Percentiles rank a stretch among this genome's conserved stretches.
These are phyloP conservation scores for Akanthomyces lecanii DNA, from an alignment of 2,329 filamentous ascomycete species.

Conservation along the genomic window DNA sequence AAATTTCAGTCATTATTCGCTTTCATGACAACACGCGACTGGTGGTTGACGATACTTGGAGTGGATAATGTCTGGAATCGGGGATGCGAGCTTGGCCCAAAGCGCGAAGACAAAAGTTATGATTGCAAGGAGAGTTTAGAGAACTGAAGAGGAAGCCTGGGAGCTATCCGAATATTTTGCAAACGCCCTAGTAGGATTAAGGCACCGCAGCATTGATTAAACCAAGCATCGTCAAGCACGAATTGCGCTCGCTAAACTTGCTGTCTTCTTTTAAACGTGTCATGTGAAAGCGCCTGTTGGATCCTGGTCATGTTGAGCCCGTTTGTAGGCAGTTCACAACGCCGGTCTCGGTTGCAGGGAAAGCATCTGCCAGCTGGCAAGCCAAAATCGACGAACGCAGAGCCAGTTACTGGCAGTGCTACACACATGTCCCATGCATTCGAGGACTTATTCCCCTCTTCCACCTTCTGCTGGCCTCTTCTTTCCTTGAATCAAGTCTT, in stretches of 20 bases:
- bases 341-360: background rate
- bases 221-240: background rate
- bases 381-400: background rate
- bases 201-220: background rate
- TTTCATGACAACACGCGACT: background rate
- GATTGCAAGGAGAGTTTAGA: background rate
- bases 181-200: constrained; percentile 4
- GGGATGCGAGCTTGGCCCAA: background rate
- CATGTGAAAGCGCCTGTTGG: background rate
- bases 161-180: background rate
- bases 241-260: background rate
- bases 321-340: background rate
- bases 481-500: background rate
- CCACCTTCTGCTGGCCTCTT: background rate
- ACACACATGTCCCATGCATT: background rate
- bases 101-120: background rate
- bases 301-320: background rate
- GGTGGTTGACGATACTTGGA: background rate
- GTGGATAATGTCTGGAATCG: background rate
- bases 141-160: background rate
- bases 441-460: background rate
- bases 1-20: background rate
- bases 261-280: background rate
- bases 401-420: background rate
- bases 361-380: constrained; percentile 4